Base-by-base conservation (phyloP, 2,329 filamentous ascomycete species). In the Didymella arachidicola region DNA sequence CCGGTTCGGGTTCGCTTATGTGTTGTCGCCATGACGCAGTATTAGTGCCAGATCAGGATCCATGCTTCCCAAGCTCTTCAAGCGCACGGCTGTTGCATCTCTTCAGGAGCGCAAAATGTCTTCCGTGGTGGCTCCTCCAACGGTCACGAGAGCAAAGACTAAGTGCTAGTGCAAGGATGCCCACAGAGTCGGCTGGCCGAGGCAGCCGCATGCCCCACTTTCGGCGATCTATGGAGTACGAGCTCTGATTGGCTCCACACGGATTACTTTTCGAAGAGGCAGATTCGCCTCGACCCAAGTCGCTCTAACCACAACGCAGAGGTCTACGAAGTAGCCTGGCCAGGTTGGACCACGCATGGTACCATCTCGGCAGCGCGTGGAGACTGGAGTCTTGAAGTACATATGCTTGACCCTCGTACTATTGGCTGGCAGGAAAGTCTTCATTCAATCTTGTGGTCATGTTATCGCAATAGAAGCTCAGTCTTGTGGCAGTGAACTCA, bases 1-100 rank as follows among this genome's bases (percentile, higher is more conserved):
- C 72, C 72, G 7, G 70, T 71, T 34, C 72, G 59, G 12, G 69
- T 66, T 59, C 72, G 65, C 25, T 69, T 73, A 54, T 72, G 72
- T 47, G 64, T 61, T 46, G 60, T 62, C 63, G 66, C 56, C 56
- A 59, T 59, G 30, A 42, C 50, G 56, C 39, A 38, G 18, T 38
- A 10, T 22, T 11, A 29, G 14, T 46, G 16, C 34, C 12, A 12
- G 22, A 41, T 29, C 41, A 29, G 10, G 25, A 45, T 36, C 56
- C 56, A 59, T 59, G 27, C 38, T 53, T 41, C 11, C 32, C 34
- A 12, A 34, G 32, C 49, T 53, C 29, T 30, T 48, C 16, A 48
- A n/a, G 6, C 22, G 19, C 38, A 36, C 12, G 26, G 18, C 25
- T 2, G 19, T n/a, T 41, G 14, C 43, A 54, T 47, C 6, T 14